Evolutionary conservation across 2,329 filamentous ascomycete genomes (phyloP).

Genomic region (Scedosporium boydii): DNA sequence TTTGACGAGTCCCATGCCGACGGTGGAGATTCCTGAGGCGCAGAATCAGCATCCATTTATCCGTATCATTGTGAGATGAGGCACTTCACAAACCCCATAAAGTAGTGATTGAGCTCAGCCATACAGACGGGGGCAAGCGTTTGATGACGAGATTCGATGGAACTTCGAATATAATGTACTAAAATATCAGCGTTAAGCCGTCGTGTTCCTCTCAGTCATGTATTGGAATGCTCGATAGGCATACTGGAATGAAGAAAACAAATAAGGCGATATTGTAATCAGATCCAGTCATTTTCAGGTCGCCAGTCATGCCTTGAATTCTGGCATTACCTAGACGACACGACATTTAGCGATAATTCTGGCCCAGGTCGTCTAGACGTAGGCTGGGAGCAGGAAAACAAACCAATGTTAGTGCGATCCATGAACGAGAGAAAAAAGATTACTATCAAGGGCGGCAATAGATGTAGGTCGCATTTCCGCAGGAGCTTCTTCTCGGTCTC

Average conservation of each 20-base stretch:
- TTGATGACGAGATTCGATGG: constrained; percentile 59
- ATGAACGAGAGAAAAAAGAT: constrained; percentile 54
- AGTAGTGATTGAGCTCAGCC: constrained; percentile 53
- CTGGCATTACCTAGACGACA: constrained; percentile 39
- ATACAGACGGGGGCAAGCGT: constrained; percentile 52
- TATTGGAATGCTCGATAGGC: constrained; percentile 2
- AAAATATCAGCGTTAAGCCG: constrained; percentile 23
- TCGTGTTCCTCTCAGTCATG: constrained; percentile 14
- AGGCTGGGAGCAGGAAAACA: background rate
- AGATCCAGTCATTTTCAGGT: constrained; percentile 21
- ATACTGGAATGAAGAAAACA: constrained; percentile 56
- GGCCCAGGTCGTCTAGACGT: background rate
- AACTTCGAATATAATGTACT: constrained; percentile 54
- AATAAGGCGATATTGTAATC: constrained; percentile 51
- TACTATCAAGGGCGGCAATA: constrained; percentile 30
- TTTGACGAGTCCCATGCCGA: constrained; percentile 38
- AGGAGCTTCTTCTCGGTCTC: constrained; percentile 25
- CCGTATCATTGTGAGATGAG: constrained; percentile 45
- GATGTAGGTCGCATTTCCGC: constrained; percentile 29
- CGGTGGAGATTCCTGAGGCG: constrained; percentile 35
- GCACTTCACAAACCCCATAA: constrained; percentile 24
- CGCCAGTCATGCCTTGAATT: constrained; percentile 39
- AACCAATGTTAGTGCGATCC: constrained; percentile 28
- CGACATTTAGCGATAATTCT: background rate
- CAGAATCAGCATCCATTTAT: constrained; percentile 18